phyloP scores from a whole-genome alignment of 2,329 filamentous ascomycete species.

The Fusarium domesticum region DNA sequence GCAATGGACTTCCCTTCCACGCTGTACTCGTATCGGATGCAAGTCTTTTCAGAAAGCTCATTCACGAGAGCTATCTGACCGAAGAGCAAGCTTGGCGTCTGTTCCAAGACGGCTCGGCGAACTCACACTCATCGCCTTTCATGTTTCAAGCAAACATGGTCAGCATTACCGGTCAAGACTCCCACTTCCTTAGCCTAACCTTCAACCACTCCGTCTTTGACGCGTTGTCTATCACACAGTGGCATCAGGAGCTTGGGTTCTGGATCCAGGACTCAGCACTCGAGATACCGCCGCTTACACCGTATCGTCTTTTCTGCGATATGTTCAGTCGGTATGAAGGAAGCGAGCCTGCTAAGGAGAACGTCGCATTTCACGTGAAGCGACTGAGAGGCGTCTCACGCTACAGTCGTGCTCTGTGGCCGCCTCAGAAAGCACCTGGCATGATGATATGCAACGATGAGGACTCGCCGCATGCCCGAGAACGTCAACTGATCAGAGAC shows the following conservation, averaged over 20 bases:
- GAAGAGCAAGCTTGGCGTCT: conserved; percentile 21
- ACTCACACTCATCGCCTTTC: conserved; percentile 23
- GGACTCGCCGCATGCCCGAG: conserved; percentile 12
- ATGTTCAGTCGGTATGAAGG: conserved; percentile 31
- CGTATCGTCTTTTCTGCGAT: conserved; percentile 34
- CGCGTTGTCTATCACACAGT: conserved; percentile 33
- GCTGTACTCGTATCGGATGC: conserved; percentile 23
- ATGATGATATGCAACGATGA: conserved; percentile 35
- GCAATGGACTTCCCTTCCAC: conserved; percentile 25
- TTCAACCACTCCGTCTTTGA: conserved; percentile 38
- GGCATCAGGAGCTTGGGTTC: conserved; percentile 34
- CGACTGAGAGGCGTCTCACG: conserved; percentile 37
- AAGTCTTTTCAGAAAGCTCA: conserved; percentile 26
- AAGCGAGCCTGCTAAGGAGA: conserved; percentile 28
- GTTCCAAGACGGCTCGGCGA: conserved; percentile 19
- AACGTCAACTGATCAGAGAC: conserved; percentile 23
- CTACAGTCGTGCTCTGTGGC: conserved; percentile 33
- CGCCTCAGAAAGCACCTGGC: conserved; percentile 32
- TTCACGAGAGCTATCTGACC: conserved; percentile 22
- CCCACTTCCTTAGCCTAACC: conserved; percentile 27
- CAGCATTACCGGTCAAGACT: conserved; percentile 10
- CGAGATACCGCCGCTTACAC: conserved; percentile 22
- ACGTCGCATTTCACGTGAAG: conserved; percentile 31
- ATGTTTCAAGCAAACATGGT: conserved; percentile 34
- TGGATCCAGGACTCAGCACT: conserved; percentile 24